Base-by-base conservation (phyloP, 2,329 filamentous ascomycete species). In the Hypoxylon sp. region DNA sequence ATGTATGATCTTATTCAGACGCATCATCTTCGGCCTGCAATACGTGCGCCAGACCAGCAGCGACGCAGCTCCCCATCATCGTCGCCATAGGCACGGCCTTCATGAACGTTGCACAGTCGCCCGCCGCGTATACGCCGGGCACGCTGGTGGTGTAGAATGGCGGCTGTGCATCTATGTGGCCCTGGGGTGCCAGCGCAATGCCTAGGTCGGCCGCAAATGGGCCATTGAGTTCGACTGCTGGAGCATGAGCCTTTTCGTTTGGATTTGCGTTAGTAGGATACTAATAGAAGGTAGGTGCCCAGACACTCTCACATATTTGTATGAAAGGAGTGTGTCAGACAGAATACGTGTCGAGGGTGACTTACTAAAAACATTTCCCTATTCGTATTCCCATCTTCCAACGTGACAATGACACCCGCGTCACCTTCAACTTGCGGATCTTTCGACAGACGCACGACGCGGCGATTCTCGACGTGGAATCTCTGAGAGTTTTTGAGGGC, bases 91-190 rank as follows among this genome's bases (percentile, higher is more conserved):
- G 60, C 46, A 78, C 71, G 22, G 69, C 54, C 44, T 69, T 71
- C 51, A 75, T 24, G 26, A 65, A 60, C 4, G 75, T 74, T 2
- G 73, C 73, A 54, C 78, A 81, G 73, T 89, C 86, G 0, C 86
- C 86, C 0, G 78, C 83, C 0, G 84, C 85, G 74, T 84, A 87
- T 2, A 84, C 82, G 0, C 86, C 86, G 2, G 75, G 73, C 0
- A 85, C 79, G 56, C 73, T 84, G 2, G 85, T 85, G 71, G 81
- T 78, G 40, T 81, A 78, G 69, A 86, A 84, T 33, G 84, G 83
- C 1, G 72, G 67, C 18, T 74, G 75, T 0, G 75, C 73, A 55
- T 81, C 78, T 28, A 87, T 78, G 32, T 84, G 80, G 0, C 83
- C 84, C 24, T 71, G 72, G 0, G 76, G 73, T 14, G 76, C 74